phyloP scores from a whole-genome alignment of 1,284 basidiomycete genomes.

The Apiotrichum gamsii region DNA sequence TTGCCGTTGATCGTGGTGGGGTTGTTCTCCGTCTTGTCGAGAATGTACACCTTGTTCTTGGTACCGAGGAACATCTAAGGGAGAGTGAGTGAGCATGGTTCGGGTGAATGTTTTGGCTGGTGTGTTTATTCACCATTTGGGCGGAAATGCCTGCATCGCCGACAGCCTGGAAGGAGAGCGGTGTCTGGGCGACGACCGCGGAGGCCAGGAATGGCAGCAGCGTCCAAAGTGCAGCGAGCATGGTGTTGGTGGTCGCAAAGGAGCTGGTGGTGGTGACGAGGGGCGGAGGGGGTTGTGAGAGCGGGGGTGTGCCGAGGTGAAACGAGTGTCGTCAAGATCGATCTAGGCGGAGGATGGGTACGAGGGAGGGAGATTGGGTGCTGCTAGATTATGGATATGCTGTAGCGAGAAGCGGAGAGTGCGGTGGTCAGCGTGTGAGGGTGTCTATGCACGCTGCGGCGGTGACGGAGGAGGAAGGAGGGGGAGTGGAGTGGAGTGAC shows the following conservation, averaged over 20 bases:
- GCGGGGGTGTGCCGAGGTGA: too few relatives aligned
- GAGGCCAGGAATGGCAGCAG: not conserved
- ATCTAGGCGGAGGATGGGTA: too few relatives aligned
- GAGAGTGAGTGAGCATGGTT: too few relatives aligned
- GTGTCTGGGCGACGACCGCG: constrained; percentile 5
- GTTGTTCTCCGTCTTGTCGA: constrained; percentile 54
- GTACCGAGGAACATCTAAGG: constrained; percentile 49
- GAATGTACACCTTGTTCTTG: constrained; percentile 50
- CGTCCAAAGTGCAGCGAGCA: not conserved
- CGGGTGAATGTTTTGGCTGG: too few relatives aligned
- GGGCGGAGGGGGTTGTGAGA: too few relatives aligned
- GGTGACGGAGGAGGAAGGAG: too few relatives aligned
- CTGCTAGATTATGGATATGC: not conserved
- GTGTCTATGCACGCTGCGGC: too few relatives aligned
- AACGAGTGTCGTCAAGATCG: too few relatives aligned
- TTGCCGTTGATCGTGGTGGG: constrained; percentile 52
- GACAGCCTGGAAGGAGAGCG: constrained; percentile 36
- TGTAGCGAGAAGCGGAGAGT: not conserved
- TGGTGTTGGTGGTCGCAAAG: too few relatives aligned
- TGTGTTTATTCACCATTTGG: constrained; percentile 48
- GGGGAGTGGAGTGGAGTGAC: not conserved
- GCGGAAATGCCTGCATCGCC: constrained; percentile 44
- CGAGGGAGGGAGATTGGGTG: too few relatives aligned
- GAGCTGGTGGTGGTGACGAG: too few relatives aligned
- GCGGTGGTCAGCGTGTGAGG: not conserved